Evolutionary conservation across 805 yeast species (phyloP), one percentile per base, ranked within the genome.

Genomic region (Nematodospora valgi): DNA sequence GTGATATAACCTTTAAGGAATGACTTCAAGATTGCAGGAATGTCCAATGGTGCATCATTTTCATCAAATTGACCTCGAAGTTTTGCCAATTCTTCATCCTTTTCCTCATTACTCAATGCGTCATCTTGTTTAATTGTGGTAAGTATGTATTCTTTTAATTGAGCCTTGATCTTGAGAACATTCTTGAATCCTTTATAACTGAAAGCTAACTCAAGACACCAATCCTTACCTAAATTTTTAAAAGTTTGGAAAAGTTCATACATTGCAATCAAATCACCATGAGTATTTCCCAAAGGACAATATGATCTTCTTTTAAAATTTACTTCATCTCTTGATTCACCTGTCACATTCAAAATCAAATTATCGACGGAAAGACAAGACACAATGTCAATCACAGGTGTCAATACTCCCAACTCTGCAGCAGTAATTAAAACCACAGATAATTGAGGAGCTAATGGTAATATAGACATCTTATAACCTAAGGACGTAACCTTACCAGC

Each of bases 331-430:
- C 98, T 69, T 35, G 70, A 64, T 35, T 88, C 95, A 2, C 83
- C 80, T 32, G 80, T 71, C 1, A 96, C 95, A 43, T 84, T 86
- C 48, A 86, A 52, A 17, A 93, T 58, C 49, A 93, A 68, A 52
- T 91, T 93, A 47, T 91, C 97, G 5, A 93, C 96, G 11, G 96
- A 86, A 16, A 93, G 69, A 59, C 98, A 91, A 0, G 98, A 79
- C 2, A 86, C 94, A 35, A 93, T 86, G 53, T 91, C 98, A 18
- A 91, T 70, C 1, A 86, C 95, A 1, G 82, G 76, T 2, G 62
- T 61, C 5, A 87, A 59, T 30, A 83, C 78, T 2, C 72, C 70
- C 14, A 63, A 68, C 29, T 76, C 78, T 40, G 71, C 61, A 0
- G 96, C 95, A 17, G 74, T 69, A 21, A 93, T 65, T 36, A 93